These are phyloP conservation scores for Lachancea meyersii DNA, from an alignment of 805 yeast species.

Conservation along the genomic window DNA sequence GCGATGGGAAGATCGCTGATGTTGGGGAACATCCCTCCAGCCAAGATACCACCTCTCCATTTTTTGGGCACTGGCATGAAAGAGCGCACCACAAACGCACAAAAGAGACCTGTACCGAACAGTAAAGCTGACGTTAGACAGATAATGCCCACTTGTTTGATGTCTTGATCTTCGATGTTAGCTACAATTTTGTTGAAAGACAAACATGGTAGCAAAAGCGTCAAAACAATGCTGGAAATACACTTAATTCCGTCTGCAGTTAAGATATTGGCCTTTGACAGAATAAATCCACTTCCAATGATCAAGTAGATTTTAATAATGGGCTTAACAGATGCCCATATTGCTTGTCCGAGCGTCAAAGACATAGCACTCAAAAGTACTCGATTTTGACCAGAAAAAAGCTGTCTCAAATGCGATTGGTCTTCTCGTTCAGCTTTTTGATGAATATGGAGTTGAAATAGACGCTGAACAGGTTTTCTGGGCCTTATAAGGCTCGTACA, in stretches of 20 bases:
- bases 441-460: no score
- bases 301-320: constrained; percentile 69
- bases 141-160: constrained; percentile 63
- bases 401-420: not conserved
- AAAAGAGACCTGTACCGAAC: constrained; percentile 43
- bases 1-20: constrained; percentile 76
- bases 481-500: no score
- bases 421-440: no score
- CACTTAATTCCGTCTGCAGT: constrained; percentile 58
- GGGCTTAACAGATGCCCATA: constrained; percentile 60
- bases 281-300: constrained; percentile 55
- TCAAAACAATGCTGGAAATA: constrained; percentile 56
- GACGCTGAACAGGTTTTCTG: no score
- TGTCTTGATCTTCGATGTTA: constrained; percentile 56
- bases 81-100: constrained; percentile 35
- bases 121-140: constrained; percentile 46
- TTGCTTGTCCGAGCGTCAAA: constrained; percentile 28
- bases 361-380: constrained; percentile 14
- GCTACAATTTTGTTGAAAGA: constrained; percentile 57
- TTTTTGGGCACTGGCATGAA: constrained; percentile 48
- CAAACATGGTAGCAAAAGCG: constrained; percentile 60
- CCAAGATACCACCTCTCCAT: constrained; percentile 66
- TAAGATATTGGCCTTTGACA: constrained; percentile 54
- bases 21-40: constrained; percentile 69
- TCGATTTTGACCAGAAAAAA: not conserved